Conservation (phyloP, 495 filamentous ascomycete species). For the Lindgomyces ingoldianus region DNA sequence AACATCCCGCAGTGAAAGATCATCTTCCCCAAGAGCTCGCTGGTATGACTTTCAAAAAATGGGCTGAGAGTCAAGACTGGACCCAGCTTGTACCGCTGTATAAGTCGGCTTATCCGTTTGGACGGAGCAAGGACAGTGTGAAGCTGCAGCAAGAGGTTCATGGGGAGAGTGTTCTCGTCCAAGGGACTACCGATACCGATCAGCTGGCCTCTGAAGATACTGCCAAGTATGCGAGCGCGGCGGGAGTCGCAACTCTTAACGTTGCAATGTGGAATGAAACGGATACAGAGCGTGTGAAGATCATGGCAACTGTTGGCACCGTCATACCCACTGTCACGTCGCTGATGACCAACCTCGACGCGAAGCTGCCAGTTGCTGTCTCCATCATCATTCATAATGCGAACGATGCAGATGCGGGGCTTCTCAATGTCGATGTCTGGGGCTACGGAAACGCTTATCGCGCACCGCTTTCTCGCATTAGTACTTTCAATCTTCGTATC, state of each 20-base stretch:
- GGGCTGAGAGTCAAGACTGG: not conserved
- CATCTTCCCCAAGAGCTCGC: not conserved
- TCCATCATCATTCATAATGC: not conserved
- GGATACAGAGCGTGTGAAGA: not conserved
- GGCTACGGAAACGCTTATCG: not conserved
- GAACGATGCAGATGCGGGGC: not conserved
- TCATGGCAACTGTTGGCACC: constrained; percentile 1
- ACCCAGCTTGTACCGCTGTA: not conserved
- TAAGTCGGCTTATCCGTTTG: not conserved
- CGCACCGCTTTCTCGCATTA: not conserved
- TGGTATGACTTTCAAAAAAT: not conserved
- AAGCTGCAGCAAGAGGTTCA: not conserved
- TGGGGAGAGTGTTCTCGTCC: not conserved
- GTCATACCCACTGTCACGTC: not conserved
- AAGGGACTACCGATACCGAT: not conserved
- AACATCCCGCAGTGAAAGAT: not conserved
- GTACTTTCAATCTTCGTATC: not conserved
- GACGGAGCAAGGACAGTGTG: not conserved
- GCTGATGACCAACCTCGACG: not conserved
- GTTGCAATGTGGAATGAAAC: not conserved
- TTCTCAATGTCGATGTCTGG: constrained; percentile 2
- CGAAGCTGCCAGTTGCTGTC: not conserved
- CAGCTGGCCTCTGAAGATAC: not conserved
- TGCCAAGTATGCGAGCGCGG: not conserved
- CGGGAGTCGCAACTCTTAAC: not conserved